phyloP scores from a whole-genome alignment of 345 rosid species.

The Diplotaxis tenuifolia region DNA sequence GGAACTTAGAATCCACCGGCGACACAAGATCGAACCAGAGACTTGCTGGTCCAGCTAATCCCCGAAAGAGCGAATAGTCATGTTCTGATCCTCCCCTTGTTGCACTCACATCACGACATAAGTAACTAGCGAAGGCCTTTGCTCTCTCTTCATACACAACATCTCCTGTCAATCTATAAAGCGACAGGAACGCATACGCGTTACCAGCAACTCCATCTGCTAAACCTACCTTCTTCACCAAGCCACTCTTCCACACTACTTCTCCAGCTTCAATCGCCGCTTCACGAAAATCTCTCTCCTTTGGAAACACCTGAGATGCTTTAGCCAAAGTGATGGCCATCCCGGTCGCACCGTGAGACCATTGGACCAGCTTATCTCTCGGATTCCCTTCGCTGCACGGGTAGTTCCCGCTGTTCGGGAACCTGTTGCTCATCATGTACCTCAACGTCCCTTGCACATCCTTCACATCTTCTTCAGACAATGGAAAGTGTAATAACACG shows the following conservation, averaged over 20 bases:
- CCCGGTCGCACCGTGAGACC: conserved; percentile 87
- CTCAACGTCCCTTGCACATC: conserved; percentile 79
- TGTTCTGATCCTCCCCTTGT: conserved; percentile 18
- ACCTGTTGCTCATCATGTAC: conserved; percentile 87
- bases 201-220: conserved; percentile 83
- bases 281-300: conserved; percentile 68
- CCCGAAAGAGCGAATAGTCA: conserved; percentile 67
- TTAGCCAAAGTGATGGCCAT: conserved; percentile 74
- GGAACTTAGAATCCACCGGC: conserved; percentile 58
- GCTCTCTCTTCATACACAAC: conserved; percentile 70
- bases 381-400: conserved; percentile 88
- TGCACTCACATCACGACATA: conserved; percentile 44
- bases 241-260: conserved; percentile 89
- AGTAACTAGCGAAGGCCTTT: conserved; percentile 67
- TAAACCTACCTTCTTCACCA: conserved; percentile 73
- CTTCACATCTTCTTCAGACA: conserved; percentile 47
- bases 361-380: conserved; percentile 81
- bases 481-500: conserved; percentile 73
- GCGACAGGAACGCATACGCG: conserved; percentile 80
- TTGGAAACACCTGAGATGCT: conserved; percentile 78
- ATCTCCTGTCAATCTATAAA: conserved; percentile 72
- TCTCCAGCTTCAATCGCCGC: conserved; percentile 96
- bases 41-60: conserved; percentile 70
- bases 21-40: conserved; percentile 69
- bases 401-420: conserved; percentile 78